A percentile compares a stretch with the other conserved stretches of the same genome.
phyloP scores from a whole-genome alignment of 805 yeast genomes.

The Ascoidea tarda region DNA sequence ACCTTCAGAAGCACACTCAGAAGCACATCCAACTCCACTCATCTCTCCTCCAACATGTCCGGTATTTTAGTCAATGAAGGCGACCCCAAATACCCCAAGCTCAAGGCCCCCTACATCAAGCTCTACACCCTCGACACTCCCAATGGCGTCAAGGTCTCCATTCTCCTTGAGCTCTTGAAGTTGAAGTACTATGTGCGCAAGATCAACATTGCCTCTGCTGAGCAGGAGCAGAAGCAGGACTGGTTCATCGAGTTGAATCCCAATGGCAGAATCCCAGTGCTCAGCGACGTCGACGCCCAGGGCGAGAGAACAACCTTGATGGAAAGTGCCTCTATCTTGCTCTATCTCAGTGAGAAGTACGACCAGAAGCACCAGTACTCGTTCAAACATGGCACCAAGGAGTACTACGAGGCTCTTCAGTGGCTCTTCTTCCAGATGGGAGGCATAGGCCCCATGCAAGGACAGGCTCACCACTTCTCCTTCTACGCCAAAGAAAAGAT shows the following conservation, averaged over 20 bases:
- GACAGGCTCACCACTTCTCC: conserved; percentile 39
- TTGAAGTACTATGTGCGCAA: conserved; percentile 20
- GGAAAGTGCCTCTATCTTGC: conserved; percentile 50
- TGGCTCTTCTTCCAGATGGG: conserved; percentile 45
- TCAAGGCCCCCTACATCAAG: conserved; percentile 28
- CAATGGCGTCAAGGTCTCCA: conserved; percentile 25
- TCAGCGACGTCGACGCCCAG: conserved; percentile 22
- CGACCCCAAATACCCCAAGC: conserved; percentile 7
- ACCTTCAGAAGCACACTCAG: no score
- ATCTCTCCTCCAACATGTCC: no score
- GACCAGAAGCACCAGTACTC: conserved; percentile 35
- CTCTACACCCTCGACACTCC: conserved; percentile 29
- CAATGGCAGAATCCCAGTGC: conserved; percentile 49
- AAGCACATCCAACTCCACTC: no score
- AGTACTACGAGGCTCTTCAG: conserved; percentile 38
- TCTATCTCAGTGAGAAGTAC: conserved; percentile 44
- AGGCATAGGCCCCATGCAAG: conserved; percentile 48
- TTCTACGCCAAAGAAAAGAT: conserved; percentile 32
- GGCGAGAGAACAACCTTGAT: conserved; percentile 31
- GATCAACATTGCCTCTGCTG: conserved; percentile 23
- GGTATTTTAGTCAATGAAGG: background rate
- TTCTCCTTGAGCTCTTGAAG: conserved; percentile 19
- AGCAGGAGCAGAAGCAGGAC: conserved; percentile 34
- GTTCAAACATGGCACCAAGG: conserved; percentile 19
- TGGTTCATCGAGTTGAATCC: conserved; percentile 46